Conservation (phyloP, 78 protist genomes). For the Neovahlkampfia damariscottae region DNA sequence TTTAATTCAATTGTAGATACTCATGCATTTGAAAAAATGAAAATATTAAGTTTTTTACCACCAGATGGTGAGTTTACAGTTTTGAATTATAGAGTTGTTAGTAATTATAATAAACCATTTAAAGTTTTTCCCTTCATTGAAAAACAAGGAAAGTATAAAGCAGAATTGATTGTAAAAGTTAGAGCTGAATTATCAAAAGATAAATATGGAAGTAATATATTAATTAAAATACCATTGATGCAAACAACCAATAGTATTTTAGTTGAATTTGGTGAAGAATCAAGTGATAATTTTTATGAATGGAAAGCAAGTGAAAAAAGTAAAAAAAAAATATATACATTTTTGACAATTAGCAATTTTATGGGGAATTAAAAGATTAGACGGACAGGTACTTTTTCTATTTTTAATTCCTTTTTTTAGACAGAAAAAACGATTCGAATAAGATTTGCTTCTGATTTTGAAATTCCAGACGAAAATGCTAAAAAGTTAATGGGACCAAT, state of each 20-base stretch:
- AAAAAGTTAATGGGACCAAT: conserved; percentile 70
- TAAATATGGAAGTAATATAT: conserved; percentile 14
- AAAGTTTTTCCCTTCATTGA: conserved; percentile 20
- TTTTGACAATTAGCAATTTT: no score
- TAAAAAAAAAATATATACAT: no score
- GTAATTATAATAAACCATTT: conserved; percentile 20
- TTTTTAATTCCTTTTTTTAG: no score
- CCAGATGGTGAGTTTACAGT: conserved; percentile 42
- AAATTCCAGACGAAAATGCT: no score
- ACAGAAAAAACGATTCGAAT: no score
- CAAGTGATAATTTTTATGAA: not conserved
- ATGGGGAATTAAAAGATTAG: conserved; percentile 18
- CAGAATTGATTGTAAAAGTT: conserved; percentile 16
- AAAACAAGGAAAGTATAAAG: not conserved
- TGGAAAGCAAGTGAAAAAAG: conserved; percentile 11
- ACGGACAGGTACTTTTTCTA: no score
- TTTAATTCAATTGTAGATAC: conserved; percentile 40
- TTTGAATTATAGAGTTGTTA: conserved; percentile 38
- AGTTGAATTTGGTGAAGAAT: not conserved
- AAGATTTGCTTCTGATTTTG: not conserved
- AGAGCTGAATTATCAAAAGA: conserved; percentile 28
- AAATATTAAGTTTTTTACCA: conserved; percentile 21
- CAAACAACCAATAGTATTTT: conserved; percentile 9
- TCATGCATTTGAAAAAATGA: conserved; percentile 18
- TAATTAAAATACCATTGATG: conserved; percentile 8